Percentiles rank a stretch among this genome's conserved stretches.
Evolutionary conservation across 2,329 filamentous ascomycete genomes (phyloP).

Genomic region (Trichophyton simii): DNA sequence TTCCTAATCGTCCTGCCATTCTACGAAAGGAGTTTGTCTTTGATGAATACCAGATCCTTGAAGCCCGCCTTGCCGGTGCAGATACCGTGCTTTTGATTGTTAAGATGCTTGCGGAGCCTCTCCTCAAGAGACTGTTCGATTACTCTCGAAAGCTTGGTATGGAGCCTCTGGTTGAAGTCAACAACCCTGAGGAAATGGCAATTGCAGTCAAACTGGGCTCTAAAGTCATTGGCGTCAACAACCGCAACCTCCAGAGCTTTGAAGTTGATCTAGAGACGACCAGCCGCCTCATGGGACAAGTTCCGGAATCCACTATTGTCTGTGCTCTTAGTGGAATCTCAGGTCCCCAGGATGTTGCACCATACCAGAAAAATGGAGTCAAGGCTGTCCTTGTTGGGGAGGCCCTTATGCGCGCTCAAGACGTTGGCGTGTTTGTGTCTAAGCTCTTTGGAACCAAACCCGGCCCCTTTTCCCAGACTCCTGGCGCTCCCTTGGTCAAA

Average conservation of each 20-base stretch:
- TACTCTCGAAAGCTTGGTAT: slow-evolving; percentile 87
- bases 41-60: slow-evolving; percentile 94
- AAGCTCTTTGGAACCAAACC: slow-evolving; percentile 56
- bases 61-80: slow-evolving; percentile 81
- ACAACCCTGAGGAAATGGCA: slow-evolving; percentile 85
- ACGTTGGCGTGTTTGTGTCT: slow-evolving; percentile 71
- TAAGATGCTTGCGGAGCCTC: slow-evolving; percentile 78
- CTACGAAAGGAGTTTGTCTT: slow-evolving; percentile 96
- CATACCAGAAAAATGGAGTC: slow-evolving; percentile 79
- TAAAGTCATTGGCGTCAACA: slow-evolving; percentile 93
- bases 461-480: slow-evolving; percentile 15
- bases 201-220: slow-evolving; percentile 74
- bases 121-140: slow-evolving; percentile 65
- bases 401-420: slow-evolving; percentile 80
- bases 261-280: slow-evolving; percentile 93
- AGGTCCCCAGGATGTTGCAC: slow-evolving; percentile 71
- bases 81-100: slow-evolving; percentile 94
- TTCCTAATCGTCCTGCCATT: slow-evolving; percentile 85
- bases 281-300: slow-evolving; percentile 72
- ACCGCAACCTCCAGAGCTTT: slow-evolving; percentile 90
- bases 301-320: slow-evolving; percentile 73
- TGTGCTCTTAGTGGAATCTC: slow-evolving; percentile 93
- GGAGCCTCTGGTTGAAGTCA: slow-evolving; percentile 95
- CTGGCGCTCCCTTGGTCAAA: slow-evolving; percentile 58
- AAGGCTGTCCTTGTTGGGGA: slow-evolving; percentile 90